Conservation (phyloP, 345 rosid species). For the Salix purpurea region DNA sequence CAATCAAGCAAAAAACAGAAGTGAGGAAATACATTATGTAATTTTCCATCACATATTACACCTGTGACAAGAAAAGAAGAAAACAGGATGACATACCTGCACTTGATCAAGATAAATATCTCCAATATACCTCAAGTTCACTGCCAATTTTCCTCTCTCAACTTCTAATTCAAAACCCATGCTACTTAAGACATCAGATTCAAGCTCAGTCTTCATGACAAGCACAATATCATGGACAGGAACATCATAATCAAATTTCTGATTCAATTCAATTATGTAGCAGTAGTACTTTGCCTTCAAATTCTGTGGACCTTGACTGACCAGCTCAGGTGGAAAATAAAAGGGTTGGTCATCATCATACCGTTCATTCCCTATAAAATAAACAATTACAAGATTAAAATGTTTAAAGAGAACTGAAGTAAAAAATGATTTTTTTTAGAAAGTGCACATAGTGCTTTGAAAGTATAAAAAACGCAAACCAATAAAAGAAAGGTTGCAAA, state of each 20-base stretch:
- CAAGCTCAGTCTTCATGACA: conserved; percentile 44
- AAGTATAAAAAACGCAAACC: background rate
- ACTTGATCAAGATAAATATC: conserved; percentile 30
- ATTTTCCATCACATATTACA: background rate
- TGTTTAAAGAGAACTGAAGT: background rate
- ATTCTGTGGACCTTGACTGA: conserved; percentile 19
- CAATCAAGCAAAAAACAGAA: conserved; percentile 2
- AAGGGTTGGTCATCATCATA: conserved; percentile 56
- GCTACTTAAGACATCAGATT: conserved; percentile 35
- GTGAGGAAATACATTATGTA: background rate
- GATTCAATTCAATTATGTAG: conserved; percentile 53
- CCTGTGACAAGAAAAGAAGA: background rate
- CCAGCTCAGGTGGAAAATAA: conserved; percentile 73
- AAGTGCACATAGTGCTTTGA: background rate
- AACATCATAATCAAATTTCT: conserved; percentile 34
- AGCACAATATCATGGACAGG: conserved; percentile 54
- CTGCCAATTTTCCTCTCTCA: conserved; percentile 48
- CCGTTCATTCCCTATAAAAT: conserved; percentile 33
- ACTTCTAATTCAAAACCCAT: conserved; percentile 45
- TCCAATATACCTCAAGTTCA: conserved; percentile 48
- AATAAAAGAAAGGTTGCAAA: background rate
- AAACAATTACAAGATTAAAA: background rate
- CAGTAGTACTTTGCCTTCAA: conserved; percentile 37
- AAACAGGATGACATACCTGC: conserved; percentile 30
- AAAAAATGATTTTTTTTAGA: background rate